phyloP scores from a whole-genome alignment of 202 grass and related monocot genomes.

The Setaria viridis region DNA sequence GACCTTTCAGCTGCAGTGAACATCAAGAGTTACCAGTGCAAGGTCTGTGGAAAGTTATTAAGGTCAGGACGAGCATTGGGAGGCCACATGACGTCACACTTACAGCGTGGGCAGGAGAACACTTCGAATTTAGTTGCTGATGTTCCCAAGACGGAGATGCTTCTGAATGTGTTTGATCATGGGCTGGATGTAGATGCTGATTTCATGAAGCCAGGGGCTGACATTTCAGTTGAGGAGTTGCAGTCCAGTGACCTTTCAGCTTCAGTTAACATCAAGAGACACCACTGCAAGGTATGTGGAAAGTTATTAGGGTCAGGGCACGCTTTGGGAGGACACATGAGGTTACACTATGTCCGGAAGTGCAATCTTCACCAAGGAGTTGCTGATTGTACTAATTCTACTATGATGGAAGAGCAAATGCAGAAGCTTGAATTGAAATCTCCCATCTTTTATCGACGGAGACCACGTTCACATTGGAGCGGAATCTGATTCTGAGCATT shows the following conservation, averaged over 20 bases:
- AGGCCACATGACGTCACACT: constrained; percentile 36
- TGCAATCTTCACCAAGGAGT: background rate
- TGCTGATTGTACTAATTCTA: constrained; percentile 27
- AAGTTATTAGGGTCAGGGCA: constrained; percentile 39
- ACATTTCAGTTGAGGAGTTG: constrained; percentile 24
- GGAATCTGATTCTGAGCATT: constrained; percentile 2
- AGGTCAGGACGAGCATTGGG: constrained; percentile 38
- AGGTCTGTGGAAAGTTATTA: constrained; percentile 42
- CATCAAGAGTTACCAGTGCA: constrained; percentile 32
- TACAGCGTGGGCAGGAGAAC: background rate
- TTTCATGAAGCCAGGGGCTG: constrained; percentile 12
- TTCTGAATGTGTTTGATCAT: constrained; percentile 34
- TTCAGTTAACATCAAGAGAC: constrained; percentile 29
- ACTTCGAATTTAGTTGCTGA: constrained; percentile 26
- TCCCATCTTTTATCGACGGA: constrained; percentile 9
- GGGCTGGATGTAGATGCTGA: constrained; percentile 19
- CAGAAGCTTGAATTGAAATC: constrained; percentile 19
- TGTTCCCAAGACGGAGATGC: constrained; percentile 13
- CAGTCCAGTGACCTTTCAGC: constrained; percentile 33
- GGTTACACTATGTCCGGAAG: constrained; percentile 17
- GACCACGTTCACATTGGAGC: background rate
- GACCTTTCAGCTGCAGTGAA: constrained; percentile 37
- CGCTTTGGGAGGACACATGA: constrained; percentile 47
- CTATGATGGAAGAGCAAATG: constrained; percentile 23
- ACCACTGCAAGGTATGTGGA: constrained; percentile 36